phyloP scores from a whole-genome alignment of 768 basidiomycete species.

The Auriscalpium vulgare region DNA sequence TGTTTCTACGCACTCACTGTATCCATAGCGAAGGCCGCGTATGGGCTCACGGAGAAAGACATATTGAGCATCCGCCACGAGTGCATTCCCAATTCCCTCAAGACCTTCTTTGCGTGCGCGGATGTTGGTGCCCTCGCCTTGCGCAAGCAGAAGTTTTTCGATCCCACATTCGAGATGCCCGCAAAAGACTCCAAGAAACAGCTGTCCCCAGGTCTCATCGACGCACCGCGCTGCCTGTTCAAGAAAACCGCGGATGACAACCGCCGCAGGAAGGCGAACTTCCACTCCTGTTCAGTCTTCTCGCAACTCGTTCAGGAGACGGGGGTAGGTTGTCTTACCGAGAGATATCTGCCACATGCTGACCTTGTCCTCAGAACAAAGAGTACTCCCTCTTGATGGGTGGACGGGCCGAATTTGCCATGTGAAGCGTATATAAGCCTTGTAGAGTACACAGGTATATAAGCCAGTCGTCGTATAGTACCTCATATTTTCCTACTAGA shows the following conservation, averaged over 20 bases:
- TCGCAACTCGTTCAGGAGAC: no score
- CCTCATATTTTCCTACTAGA: no score
- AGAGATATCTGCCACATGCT: no score
- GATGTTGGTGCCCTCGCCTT: not conserved
- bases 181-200: not conserved
- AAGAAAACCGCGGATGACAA: not conserved
- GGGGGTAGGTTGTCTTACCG: no score
- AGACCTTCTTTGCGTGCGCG: not conserved
- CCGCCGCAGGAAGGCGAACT: conserved; percentile 1
- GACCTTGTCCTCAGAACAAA: no score
- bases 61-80: not conserved
- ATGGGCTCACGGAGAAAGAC: not conserved
- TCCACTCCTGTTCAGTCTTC: not conserved
- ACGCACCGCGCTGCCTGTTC: not conserved
- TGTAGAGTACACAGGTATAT: no score
- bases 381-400: no score
- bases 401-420: no score
- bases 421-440: no score
- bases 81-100: not conserved
- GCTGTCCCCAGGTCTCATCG: not conserved
- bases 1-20: not conserved
- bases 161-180: not conserved
- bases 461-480: no score
- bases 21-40: not conserved
- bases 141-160: not conserved